These are phyloP conservation scores for Colletotrichum incanum DNA, from an alignment of 2,329 filamentous ascomycete genomes.

Conservation along the genomic window DNA sequence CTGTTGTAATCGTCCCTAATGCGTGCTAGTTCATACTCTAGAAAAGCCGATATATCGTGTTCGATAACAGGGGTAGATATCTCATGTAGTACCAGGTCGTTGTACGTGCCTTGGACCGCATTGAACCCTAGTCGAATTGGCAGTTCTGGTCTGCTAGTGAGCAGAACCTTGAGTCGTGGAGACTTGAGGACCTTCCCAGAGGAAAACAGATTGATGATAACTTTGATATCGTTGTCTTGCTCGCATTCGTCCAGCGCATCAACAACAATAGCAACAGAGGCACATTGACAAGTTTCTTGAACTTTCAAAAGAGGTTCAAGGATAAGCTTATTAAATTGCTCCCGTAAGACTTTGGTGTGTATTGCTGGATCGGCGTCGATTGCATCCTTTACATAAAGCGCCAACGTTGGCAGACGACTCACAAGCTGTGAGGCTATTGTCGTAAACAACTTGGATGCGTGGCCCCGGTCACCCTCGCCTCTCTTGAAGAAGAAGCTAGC, in stretches of 20 bases:
- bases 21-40: background rate
- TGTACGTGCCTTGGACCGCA: background rate
- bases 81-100: background rate
- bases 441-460: slow-evolving; percentile 53
- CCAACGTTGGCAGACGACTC: background rate
- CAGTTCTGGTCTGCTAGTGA: slow-evolving; percentile 59
- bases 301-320: slow-evolving; percentile 50
- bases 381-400: slow-evolving; percentile 46
- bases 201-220: slow-evolving; percentile 51
- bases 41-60: background rate
- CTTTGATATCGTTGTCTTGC: slow-evolving; percentile 48
- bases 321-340: slow-evolving; percentile 61
- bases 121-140: slow-evolving; percentile 54
- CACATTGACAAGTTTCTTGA: background rate
- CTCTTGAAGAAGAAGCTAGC: slow-evolving; percentile 62
- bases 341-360: slow-evolving; percentile 46
- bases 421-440: slow-evolving; percentile 57
- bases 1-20: background rate
- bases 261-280: slow-evolving; percentile 48
- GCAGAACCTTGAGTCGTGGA: slow-evolving; percentile 50
- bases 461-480: slow-evolving; percentile 53
- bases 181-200: slow-evolving; percentile 30
- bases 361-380: slow-evolving; percentile 52
- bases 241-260: slow-evolving; percentile 52
- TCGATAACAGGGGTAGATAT: background rate